phyloP scores from a whole-genome alignment of 306 rosid species.

The peach (Prunus persica) region Prunus_persica_NCBIv2 NC_034011.1:26806001-26806500 shows the following conservation, averaged over 20 bases:
- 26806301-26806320: background rate
- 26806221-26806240: background rate
- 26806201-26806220: constrained; percentile 51
- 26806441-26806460: too few species aligned
- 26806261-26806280: background rate
- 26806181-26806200: constrained; percentile 56
- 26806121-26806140: constrained; percentile 52
- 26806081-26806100: constrained; percentile 13
- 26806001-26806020: background rate
- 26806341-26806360: background rate
- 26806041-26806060: background rate
- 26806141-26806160: constrained; percentile 49
- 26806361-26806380: too few species aligned
- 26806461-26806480: background rate
- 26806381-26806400: too few species aligned
- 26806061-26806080: background rate
- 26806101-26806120: constrained; percentile 63
- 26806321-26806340: background rate
- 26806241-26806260: constrained; percentile 3
- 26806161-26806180: constrained; percentile 60
- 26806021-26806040: background rate
- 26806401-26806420: too few species aligned
- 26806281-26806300: background rate
- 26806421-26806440: too few species aligned
- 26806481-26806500: background rate